phyloP scores from a whole-genome alignment of 2,329 filamentous ascomycete species.

The Colletotrichum euphorbiae region DNA sequence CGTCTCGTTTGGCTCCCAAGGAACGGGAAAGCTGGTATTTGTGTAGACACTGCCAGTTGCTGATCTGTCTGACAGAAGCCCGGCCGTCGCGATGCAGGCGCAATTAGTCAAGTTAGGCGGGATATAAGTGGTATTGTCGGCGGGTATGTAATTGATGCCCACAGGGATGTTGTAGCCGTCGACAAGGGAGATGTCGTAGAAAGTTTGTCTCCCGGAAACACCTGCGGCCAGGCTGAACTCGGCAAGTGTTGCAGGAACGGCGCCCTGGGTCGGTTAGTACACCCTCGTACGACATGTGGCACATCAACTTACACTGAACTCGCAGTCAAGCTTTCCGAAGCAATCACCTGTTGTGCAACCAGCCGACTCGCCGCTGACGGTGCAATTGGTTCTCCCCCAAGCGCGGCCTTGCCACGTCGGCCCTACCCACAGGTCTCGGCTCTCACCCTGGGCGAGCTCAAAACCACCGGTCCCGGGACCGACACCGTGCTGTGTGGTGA shows the following conservation, averaged over 20 bases:
- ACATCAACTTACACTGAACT: slow-evolving; percentile 68
- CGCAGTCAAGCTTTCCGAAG: slow-evolving; percentile 75
- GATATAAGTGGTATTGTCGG: slow-evolving; percentile 72
- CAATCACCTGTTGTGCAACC: slow-evolving; percentile 84
- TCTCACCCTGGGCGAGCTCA: slow-evolving; percentile 68
- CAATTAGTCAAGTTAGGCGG: slow-evolving; percentile 82
- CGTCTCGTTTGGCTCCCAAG: slow-evolving; percentile 71
- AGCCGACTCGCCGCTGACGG: slow-evolving; percentile 74
- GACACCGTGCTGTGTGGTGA: slow-evolving; percentile 78
- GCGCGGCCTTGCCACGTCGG: slow-evolving; percentile 83
- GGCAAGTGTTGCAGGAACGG: slow-evolving; percentile 79
- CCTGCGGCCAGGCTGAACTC: slow-evolving; percentile 83
- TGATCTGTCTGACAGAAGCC: slow-evolving; percentile 67
- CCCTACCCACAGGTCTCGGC: slow-evolving; percentile 72
- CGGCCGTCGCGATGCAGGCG: slow-evolving; percentile 78
- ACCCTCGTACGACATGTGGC: background rate
- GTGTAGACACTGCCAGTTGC: slow-evolving; percentile 69
- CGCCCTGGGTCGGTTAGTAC: slow-evolving; percentile 63
- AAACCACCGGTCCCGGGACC: slow-evolving; percentile 78
- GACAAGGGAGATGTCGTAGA: slow-evolving; percentile 87
- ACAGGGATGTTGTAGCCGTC: slow-evolving; percentile 87
- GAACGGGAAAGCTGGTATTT: slow-evolving; percentile 74
- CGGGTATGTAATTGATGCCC: slow-evolving; percentile 70
- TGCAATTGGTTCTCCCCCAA: slow-evolving; percentile 88
- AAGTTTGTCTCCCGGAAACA: slow-evolving; percentile 70